Percentiles rank a stretch among this genome's conserved stretches.
Conservation (phyloP, 1,284 basidiomycete genomes). For the Ganoderma lucidum region DNA sequence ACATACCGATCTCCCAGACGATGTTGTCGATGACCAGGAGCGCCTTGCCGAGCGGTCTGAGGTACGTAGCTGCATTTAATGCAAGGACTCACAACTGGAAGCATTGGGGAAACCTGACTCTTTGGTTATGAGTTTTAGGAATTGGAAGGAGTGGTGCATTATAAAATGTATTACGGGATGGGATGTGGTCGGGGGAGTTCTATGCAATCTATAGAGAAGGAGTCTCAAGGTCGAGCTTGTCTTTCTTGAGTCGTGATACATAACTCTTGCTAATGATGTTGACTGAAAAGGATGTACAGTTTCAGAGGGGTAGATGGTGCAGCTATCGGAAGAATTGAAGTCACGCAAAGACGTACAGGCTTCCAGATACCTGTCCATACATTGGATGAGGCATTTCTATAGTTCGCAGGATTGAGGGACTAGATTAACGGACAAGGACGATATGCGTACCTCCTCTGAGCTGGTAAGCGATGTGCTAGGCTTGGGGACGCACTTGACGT, state of each 20-base stretch:
- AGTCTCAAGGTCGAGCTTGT: slow-evolving; percentile 47
- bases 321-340: not conserved
- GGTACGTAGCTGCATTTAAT: slow-evolving; percentile 41
- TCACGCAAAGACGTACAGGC: slow-evolving; percentile 67
- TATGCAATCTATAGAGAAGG: slow-evolving; percentile 11
- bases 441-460: slow-evolving; percentile 71
- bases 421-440: not conserved
- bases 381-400: slow-evolving; percentile 78
- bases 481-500: slow-evolving; percentile 80
- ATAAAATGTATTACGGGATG: slow-evolving; percentile 20
- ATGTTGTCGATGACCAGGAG: slow-evolving; percentile 42
- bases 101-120: not conserved
- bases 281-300: slow-evolving; percentile 51
- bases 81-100: not conserved
- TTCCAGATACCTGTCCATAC: slow-evolving; percentile 85
- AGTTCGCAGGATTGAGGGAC: not conserved
- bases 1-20: slow-evolving; percentile 44
- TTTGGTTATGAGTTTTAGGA: not conserved
- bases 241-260: slow-evolving; percentile 61
- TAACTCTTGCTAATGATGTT: slow-evolving; percentile 79
- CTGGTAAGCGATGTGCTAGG: slow-evolving; percentile 73
- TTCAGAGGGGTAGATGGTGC: not conserved
- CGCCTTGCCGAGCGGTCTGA: slow-evolving; percentile 37
- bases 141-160: slow-evolving; percentile 16
- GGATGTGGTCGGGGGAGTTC: not conserved